Conservation (phyloP, 2,329 filamentous ascomycete species). For the Fusarium sp. region DNA sequence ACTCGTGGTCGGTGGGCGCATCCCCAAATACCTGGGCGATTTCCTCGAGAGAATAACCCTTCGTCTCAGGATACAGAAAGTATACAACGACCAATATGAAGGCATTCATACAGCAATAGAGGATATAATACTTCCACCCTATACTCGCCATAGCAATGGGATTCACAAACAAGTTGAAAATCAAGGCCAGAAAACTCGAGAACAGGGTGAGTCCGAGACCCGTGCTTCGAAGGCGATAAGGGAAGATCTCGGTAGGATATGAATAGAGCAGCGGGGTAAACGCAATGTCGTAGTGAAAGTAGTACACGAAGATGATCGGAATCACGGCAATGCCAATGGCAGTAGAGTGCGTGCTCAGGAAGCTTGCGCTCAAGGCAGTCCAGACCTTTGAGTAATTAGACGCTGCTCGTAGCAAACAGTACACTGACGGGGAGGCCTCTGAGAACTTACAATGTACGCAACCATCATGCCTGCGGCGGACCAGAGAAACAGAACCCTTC, state of each 20-base stretch:
- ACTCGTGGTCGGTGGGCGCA: too few species aligned
- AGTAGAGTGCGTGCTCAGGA: too few species aligned
- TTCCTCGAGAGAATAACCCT: conserved; percentile 48
- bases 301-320: conserved; percentile 25
- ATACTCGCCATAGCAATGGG: conserved; percentile 40
- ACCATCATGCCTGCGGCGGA: too few species aligned
- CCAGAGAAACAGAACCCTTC: too few species aligned
- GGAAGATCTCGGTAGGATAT: conserved; percentile 23
- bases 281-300: conserved; percentile 16
- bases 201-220: conserved; percentile 21
- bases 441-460: too few species aligned
- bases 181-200: conserved; percentile 19
- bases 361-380: too few species aligned
- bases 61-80: conserved; percentile 56
- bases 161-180: conserved; percentile 30
- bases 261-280: conserved; percentile 18
- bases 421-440: too few species aligned
- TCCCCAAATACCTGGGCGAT: conserved; percentile 25
- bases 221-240: conserved; percentile 22
- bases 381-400: too few species aligned
- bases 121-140: conserved; percentile 35
- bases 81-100: conserved; percentile 44
- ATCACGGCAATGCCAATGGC: too few species aligned
- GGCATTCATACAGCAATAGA: conserved; percentile 37
- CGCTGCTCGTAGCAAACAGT: too few species aligned